Evolutionary conservation across 2,329 filamentous ascomycete genomes (phyloP).

Genomic region (Ophiocordyceps camponoti-floridani): DNA sequence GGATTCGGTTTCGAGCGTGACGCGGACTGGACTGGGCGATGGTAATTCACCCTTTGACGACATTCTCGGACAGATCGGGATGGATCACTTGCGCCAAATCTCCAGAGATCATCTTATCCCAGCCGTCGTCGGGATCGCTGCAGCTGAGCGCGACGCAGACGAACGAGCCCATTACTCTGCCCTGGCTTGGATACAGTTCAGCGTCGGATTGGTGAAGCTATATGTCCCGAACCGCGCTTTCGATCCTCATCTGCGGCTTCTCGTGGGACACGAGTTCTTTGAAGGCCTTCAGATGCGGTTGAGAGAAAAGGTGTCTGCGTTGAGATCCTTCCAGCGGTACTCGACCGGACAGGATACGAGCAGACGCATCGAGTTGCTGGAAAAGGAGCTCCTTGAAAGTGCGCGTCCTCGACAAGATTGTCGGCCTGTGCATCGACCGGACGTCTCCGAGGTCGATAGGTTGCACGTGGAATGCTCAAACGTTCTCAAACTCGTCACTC

Average conservation of each 20-base stretch:
- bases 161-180: constrained; percentile 16
- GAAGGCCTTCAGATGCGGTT: constrained; percentile 37
- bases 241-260: constrained; percentile 54
- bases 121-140: constrained; percentile 24
- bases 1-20: constrained; percentile 2
- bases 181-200: constrained; percentile 59
- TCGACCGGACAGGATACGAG: constrained; percentile 54
- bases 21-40: constrained; percentile 1
- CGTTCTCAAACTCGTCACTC: constrained; percentile 46
- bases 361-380: constrained; percentile 43
- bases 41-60: constrained; percentile 5
- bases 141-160: constrained; percentile 5
- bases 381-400: constrained; percentile 42
- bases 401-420: constrained; percentile 49
- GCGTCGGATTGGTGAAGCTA: constrained; percentile 54
- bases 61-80: constrained; percentile 10
- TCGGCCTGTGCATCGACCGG: constrained; percentile 52
- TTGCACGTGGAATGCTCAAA: constrained; percentile 75
- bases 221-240: constrained; percentile 78
- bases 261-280: constrained; percentile 45
- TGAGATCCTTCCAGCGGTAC: constrained; percentile 45
- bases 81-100: constrained; percentile 18
- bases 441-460: constrained; percentile 44
- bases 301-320: constrained; percentile 34
- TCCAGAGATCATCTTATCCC: constrained; percentile 25